Conservation (phyloP, 768 basidiomycete species). For the Mycena maculata region DNA sequence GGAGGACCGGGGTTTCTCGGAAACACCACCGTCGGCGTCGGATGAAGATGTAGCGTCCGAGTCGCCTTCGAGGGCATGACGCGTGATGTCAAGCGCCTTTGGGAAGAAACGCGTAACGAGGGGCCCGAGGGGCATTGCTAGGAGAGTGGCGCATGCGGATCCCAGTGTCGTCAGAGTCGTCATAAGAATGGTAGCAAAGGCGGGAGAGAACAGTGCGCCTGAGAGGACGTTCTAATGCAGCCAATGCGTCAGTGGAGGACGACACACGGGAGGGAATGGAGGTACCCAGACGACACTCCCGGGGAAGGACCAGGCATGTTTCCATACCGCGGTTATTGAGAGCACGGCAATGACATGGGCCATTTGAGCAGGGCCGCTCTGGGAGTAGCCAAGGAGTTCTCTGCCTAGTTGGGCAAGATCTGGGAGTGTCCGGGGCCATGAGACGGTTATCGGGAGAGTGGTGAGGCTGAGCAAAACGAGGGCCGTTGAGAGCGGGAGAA, state of each 20-base stretch:
- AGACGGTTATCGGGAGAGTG: constrained; percentile 79
- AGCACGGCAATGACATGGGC: constrained; percentile 87
- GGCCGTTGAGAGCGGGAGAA: constrained; percentile 75
- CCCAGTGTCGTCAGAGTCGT: constrained; percentile 90
- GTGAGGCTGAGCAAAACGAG: constrained; percentile 79
- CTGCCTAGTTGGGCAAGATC: constrained; percentile 82
- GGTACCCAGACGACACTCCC: constrained; percentile 91
- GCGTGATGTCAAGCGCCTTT: constrained; percentile 85
- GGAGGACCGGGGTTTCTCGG: constrained; percentile 50
- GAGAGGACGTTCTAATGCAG: constrained; percentile 86
- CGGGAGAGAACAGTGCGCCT: constrained; percentile 87
- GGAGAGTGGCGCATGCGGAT: constrained; percentile 82
- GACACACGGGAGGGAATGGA: constrained; percentile 28
- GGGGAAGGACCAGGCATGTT: constrained; percentile 97
- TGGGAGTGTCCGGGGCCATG: constrained; percentile 80
- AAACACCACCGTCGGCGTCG: constrained; percentile 44
- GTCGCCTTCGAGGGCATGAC: constrained; percentile 80
- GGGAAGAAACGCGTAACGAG: constrained; percentile 86
- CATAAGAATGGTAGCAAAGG: constrained; percentile 83
- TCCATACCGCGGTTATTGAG: constrained; percentile 89
- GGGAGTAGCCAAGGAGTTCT: constrained; percentile 83
- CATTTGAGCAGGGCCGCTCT: constrained; percentile 70
- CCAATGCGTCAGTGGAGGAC: constrained; percentile 12
- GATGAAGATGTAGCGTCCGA: constrained; percentile 47
- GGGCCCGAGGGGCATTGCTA: constrained; percentile 87